Evolutionary conservation across 352 stramenopile species (phyloP), one percentile per base, ranked within the genome.

Genomic region (Saprolegnia diclina): DNA sequence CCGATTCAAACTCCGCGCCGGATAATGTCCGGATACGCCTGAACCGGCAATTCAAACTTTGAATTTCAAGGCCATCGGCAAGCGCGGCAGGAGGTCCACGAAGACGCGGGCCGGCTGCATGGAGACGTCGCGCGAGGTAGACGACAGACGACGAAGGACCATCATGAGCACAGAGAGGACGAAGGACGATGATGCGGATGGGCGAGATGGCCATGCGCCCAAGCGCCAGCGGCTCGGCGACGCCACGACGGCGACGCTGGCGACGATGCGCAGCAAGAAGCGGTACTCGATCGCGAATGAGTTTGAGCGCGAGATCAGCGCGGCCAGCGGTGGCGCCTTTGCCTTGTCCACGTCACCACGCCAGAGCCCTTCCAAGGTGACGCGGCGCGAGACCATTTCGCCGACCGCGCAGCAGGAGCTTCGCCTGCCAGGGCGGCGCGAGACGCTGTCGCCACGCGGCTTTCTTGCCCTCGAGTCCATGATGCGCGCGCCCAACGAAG

Each of bases 211-310:
- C 52, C 7, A 57, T 16, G 22, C 16, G 9, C 7, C 52, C 52
- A 57, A 57, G 52, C 52, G 52, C 22, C 52, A 7, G 32, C 52
- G 52, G 32, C 38, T 14, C 38, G 38, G 14, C 14, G 38, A 45
- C 14, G 38, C 7, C 38, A 16, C 16, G 16, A 16, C 7, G 32
- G 9, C 22, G 16, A 57, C 52, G 14, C 16, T 57, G 9, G 14
- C 32, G 22, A 14, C 52, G 7, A 45, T 45, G 38, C 52, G 52
- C 32, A 29, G 32, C 22, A 61, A 61, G 48, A 61, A 69, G 24
- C 63, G 63, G 35, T 69, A 53, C 16, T 69, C 63, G n/a, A 69
- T 69, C 44, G 63, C 63, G 4, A 55, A 59, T 52, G 63, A 69
- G 32, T 69, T 69, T n/a, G 63, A 69, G 44, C 42, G 63, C 1